Base-by-base conservation (phyloP, 202 grass and related monocot genomes). In the Saccharum hybrid region DNA sequence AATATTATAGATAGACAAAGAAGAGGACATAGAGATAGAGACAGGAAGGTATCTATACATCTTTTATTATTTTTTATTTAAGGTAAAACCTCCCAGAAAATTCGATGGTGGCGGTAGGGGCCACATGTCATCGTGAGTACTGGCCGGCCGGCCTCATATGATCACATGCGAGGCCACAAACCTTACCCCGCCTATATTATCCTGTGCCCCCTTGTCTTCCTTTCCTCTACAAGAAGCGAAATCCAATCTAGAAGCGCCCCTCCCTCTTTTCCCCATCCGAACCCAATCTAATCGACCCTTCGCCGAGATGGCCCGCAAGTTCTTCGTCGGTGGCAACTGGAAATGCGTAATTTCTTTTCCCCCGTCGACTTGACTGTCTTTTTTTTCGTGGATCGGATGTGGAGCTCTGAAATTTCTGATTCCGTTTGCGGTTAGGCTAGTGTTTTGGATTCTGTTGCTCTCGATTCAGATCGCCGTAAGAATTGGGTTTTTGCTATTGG, bases 311-410 rank as follows among this genome's bases (percentile, higher is more conserved):
- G 96, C 85, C 76, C 84, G 92, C 49, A 95, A 93, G 80, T 98
- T 98, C 85, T 98, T 95, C 90, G 96, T 98, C 45, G 96, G 96
- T 8, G 96, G 96, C 74, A 98, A 98, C 92, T 98, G 96, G 96
- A 98, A 98, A 98, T 98, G 96, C 85, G 96, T 93, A 83, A 26
- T 87, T 30, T 31, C 49, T 79, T 14, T 7, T 12, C 37, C 60
- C 43, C 7, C 12, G 2, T 10, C 15, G 18, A 12, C 4, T 2
- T 45, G 0, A 10, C 14, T 51, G 5, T 38, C 0, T 6, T 15
- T 21, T 41, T 38, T 26, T 26, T 26, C 15, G 59, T 38, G 37
- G 42, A 64, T 79, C 31, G 10, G 68, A 0, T 39, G 6, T 39
- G 48, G 13, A 0, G 4, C 0, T 73, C 16, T 13, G 57, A 0